These are phyloP conservation scores for Raddia distichophylla DNA, from an alignment of 176 grass and related monocot genomes.

Conservation along the genomic window DNA sequence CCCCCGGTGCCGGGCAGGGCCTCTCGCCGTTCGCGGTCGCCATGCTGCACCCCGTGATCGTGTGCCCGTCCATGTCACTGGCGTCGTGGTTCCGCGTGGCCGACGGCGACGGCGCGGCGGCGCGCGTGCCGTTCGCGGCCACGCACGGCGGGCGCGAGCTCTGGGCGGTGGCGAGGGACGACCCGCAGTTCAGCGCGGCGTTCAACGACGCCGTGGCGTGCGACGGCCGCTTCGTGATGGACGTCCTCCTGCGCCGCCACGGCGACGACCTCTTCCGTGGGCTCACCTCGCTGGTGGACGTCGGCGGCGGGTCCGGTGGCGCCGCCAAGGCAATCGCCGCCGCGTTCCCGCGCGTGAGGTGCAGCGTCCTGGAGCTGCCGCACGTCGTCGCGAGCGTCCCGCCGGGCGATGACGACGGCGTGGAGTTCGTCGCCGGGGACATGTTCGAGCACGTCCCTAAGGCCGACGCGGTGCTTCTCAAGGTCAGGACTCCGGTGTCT, in stretches of 20 bases:
- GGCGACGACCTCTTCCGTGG: conserved; percentile 44
- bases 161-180: conserved; percentile 39
- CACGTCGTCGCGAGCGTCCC: conserved; percentile 42
- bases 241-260: conserved; percentile 44
- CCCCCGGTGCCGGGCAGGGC: neutral
- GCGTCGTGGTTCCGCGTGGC: conserved; percentile 52
- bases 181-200: conserved; percentile 44
- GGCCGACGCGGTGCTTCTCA: conserved; percentile 47
- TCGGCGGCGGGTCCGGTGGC: conserved; percentile 45
- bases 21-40: conserved; percentile 59
- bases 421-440: conserved; percentile 60
- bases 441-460: conserved; percentile 50
- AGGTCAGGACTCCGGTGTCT: conserved; percentile 7
- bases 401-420: conserved; percentile 18
- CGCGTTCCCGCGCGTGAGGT: conserved; percentile 54
- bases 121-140: conserved; percentile 49
- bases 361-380: conserved; percentile 54
- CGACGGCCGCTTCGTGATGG: conserved; percentile 59
- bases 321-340: conserved; percentile 48
- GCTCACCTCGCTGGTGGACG: conserved; percentile 57
- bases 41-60: conserved; percentile 54
- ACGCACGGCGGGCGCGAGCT: conserved; percentile 43
- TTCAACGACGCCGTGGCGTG: conserved; percentile 66
- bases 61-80: conserved; percentile 51
- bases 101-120: neutral